Evolutionary conservation across 805 yeast species (phyloP), one percentile per base, ranked within the genome.

Genomic region (Ogataea polymorpha): DNA sequence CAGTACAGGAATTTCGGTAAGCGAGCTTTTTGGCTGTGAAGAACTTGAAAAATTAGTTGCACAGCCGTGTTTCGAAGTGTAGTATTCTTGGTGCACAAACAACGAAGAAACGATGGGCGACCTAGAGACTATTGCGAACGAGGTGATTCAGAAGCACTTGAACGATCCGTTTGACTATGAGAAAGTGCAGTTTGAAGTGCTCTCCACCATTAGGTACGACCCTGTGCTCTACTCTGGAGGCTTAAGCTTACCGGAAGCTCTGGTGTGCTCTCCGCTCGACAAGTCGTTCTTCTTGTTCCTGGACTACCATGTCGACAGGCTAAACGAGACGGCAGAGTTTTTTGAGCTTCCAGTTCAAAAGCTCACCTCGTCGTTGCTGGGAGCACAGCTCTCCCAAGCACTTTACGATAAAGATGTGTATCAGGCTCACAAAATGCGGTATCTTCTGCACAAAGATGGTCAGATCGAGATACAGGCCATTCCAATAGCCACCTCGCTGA

Each of bases 191-290:
- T 80, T 85, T 54, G 75, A 79, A 48, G 59, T 87, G 12, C 62
- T 87, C 21, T 75, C 89, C 28, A 80, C 95, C 2, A 71, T 88
- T 27, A 67, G 96, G 36, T 88, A 82, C 55, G 95, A 86, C 50
- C 91, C 95, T 1, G 50, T 58, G 8, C 58, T 84, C 38, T 55
- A 63, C n/a, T 45, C 46, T 7, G 57, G 54, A 3, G 51, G 59
- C 2, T 4, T 47, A 8, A 45, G 48, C 7, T 25, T 60, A 20
- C 41, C 49, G 16, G 48, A 60, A 30, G 62, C 61, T 20, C 51
- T 56, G 41, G 35, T 49, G 38, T 38, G 53, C 36, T 31, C 52
- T 34, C 51, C 49, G 16, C 44, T 55, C 25, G 58, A 65, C 18
- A 46, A 46, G 6, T 54, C 66, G 2, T 60, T 56, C 42, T 87